Conservation (phyloP, 768 basidiomycete genomes). For the Agrocybe pediades region DNA sequence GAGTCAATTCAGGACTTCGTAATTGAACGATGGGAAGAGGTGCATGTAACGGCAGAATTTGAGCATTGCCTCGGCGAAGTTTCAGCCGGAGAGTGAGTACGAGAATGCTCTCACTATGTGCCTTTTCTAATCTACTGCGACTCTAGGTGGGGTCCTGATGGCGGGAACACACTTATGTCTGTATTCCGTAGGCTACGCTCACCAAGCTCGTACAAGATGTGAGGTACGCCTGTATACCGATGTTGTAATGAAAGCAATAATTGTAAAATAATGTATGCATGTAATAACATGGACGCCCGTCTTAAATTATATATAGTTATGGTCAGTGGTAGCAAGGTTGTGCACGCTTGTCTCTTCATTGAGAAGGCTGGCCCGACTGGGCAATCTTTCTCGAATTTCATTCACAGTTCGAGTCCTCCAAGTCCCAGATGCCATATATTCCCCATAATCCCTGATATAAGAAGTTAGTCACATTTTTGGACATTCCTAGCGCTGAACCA, state of each 20-base stretch:
- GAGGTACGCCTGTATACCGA: background rate
- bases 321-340: no score
- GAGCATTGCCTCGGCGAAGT: constrained; percentile 73
- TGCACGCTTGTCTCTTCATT: no score
- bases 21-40: constrained; percentile 76
- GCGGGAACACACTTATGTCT: constrained; percentile 67
- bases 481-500: background rate
- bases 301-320: no score
- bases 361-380: no score
- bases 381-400: background rate
- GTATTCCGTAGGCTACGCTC: constrained; percentile 70
- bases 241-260: no score
- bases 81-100: constrained; percentile 73
- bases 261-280: no score
- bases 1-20: constrained; percentile 58
- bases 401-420: constrained; percentile 30
- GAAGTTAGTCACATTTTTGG: background rate
- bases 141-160: constrained; percentile 70
- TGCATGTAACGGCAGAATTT: constrained; percentile 63
- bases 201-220: constrained; percentile 33
- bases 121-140: constrained; percentile 3
- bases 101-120: background rate
- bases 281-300: no score
- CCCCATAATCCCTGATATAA: constrained; percentile 30
- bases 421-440: constrained; percentile 33